These are phyloP conservation scores for Scheffersomyces segobiensis DNA, from an alignment of 1,139 yeast species.

Conservation along the genomic window DNA sequence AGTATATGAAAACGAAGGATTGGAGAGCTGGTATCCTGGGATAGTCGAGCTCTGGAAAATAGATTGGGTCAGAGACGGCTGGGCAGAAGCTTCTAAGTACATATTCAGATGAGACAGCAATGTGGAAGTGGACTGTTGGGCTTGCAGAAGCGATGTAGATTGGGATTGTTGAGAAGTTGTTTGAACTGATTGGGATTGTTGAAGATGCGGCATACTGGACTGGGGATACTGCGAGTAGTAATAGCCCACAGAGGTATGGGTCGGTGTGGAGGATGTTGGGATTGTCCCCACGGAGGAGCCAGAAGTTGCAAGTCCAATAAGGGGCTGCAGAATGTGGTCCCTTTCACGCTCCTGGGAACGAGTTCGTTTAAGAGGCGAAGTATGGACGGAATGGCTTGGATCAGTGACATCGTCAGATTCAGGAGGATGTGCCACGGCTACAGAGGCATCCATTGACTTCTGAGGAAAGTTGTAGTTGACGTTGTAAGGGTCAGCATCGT, in stretches of 20 bases:
- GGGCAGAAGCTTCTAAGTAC: slow-evolving; percentile 1
- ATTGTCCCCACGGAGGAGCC: background rate
- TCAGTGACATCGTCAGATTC: slow-evolving; percentile 5
- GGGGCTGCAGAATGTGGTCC: background rate
- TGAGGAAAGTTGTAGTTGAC: slow-evolving; percentile 14
- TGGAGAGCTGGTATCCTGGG: background rate
- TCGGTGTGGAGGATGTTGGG: background rate
- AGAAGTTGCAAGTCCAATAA: background rate
- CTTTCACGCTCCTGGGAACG: slow-evolving; percentile 8
- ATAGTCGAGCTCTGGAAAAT: background rate
- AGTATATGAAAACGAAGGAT: background rate
- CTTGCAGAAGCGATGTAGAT: slow-evolving; percentile 5
- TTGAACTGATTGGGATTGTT: slow-evolving; percentile 6
- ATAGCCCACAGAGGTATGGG: background rate
- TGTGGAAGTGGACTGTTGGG: slow-evolving; percentile 4
- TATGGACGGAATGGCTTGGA: slow-evolving; percentile 9
- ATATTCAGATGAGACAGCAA: slow-evolving; percentile 3
- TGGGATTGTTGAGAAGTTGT: slow-evolving; percentile 2
- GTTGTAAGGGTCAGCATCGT: slow-evolving; percentile 12
- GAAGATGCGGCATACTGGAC: slow-evolving; percentile 1
- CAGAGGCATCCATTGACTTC: slow-evolving; percentile 1
- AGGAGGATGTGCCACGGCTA: background rate
- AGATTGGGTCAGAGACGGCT: slow-evolving; percentile 3
- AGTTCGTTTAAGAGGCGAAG: slow-evolving; percentile 10
- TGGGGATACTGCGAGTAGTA: background rate